These are phyloP conservation scores for Vanderwaltozyma verrucispora DNA, from an alignment of 805 yeast species.

Conservation along the genomic window DNA sequence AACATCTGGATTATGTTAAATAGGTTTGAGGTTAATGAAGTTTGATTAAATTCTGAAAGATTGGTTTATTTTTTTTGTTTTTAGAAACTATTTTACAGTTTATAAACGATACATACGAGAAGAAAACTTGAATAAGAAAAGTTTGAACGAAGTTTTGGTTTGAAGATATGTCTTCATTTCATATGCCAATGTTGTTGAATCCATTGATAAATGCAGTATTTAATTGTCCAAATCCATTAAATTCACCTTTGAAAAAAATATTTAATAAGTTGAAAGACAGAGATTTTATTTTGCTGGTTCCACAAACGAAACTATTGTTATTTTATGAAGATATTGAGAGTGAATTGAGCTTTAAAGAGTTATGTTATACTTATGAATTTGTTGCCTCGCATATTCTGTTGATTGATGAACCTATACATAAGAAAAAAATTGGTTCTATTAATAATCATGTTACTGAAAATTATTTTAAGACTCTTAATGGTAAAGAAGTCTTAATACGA, in stretches of 20 bases:
- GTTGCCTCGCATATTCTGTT: slow-evolving; percentile 51
- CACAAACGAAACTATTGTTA: slow-evolving; percentile 41
- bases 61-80: too few relatives aligned
- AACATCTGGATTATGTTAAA: too few relatives aligned
- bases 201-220: slow-evolving; percentile 58
- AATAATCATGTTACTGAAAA: slow-evolving; percentile 1
- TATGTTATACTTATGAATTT: slow-evolving; percentile 51
- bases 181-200: slow-evolving; percentile 46
- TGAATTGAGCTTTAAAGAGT: slow-evolving; percentile 34
- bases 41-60: too few relatives aligned
- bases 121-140: too few relatives aligned
- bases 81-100: too few relatives aligned
- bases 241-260: slow-evolving; percentile 38
- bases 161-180: slow-evolving; percentile 14
- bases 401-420: slow-evolving; percentile 17
- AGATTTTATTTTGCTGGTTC: slow-evolving; percentile 53
- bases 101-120: too few relatives aligned
- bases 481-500: slow-evolving; percentile 42
- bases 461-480: slow-evolving; percentile 43
- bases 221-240: slow-evolving; percentile 47
- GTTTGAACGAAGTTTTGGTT: background rate
- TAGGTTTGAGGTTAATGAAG: too few relatives aligned
- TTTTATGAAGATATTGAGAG: slow-evolving; percentile 32
- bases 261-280: slow-evolving; percentile 38
- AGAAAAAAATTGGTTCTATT: background rate